Evolutionary conservation across 2,329 filamentous ascomycete species (phyloP).

Genomic region (Xylariaceae sp.): DNA sequence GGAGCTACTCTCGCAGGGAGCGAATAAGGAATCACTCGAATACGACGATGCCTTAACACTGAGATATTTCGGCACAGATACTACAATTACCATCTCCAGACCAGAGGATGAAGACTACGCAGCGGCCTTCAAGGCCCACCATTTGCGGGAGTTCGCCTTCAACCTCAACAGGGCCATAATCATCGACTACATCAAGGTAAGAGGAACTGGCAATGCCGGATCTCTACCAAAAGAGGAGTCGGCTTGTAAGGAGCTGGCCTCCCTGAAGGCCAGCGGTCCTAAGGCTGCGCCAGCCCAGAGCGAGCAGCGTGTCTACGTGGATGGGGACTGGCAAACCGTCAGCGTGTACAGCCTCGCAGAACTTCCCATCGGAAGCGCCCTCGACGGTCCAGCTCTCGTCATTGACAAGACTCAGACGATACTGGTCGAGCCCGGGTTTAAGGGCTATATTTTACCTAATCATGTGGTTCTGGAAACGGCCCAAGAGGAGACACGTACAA

Average conservation of each 20-base stretch:
- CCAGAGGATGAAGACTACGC: background rate
- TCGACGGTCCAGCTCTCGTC: constrained; percentile 40
- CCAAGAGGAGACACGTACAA: constrained; percentile 37
- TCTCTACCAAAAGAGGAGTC: too few relatives aligned
- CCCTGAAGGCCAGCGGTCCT: too few relatives aligned
- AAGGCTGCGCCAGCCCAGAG: background rate
- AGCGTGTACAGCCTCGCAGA: constrained; percentile 21
- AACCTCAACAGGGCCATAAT: background rate
- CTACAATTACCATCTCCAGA: background rate
- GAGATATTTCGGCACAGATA: background rate
- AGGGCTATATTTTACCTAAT: constrained; percentile 23
- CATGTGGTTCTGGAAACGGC: constrained; percentile 30
- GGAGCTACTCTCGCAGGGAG: too few relatives aligned
- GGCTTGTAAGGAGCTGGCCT: too few relatives aligned
- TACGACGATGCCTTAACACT: background rate
- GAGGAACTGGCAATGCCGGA: too few relatives aligned
- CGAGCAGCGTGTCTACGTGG: constrained; percentile 3
- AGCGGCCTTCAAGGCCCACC: background rate
- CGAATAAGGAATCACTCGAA: background rate
- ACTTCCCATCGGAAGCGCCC: constrained; percentile 12
- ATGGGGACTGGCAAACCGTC: constrained; percentile 8
- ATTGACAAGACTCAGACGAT: constrained; percentile 70
- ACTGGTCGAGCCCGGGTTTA: constrained; percentile 46
- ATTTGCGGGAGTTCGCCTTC: background rate
- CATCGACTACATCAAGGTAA: background rate